phyloP scores from a whole-genome alignment of 257 asterid genomes.

The Craterostigma plantagineum region DNA sequence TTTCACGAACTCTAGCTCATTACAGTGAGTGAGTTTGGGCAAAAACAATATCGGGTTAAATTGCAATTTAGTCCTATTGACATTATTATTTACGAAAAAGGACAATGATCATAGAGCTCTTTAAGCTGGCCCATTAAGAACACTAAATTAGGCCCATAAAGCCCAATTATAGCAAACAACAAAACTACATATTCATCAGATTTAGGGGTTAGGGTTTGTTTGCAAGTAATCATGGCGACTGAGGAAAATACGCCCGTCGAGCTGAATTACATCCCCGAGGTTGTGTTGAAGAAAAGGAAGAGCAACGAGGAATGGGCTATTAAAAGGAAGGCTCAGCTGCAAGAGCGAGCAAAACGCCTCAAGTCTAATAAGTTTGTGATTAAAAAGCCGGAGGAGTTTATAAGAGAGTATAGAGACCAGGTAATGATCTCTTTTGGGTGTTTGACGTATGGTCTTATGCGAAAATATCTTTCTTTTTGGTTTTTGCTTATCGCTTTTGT shows the following conservation, averaged over 20 bases:
- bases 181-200: too few species aligned
- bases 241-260: conserved; percentile 30
- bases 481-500: not conserved
- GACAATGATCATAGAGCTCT: too few species aligned
- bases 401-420: conserved; percentile 63
- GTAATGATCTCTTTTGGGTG: conserved; percentile 12
- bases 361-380: conserved; percentile 28
- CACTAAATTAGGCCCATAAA: too few species aligned
- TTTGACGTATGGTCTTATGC: too few species aligned
- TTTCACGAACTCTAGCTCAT: too few species aligned
- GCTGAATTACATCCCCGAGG: conserved; percentile 58
- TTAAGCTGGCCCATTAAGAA: too few species aligned
- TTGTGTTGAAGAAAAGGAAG: conserved; percentile 78
- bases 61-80: too few species aligned
- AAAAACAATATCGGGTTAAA: too few species aligned
- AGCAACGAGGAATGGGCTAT: conserved; percentile 86
- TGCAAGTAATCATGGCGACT: conserved; percentile 24
- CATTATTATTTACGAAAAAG: too few species aligned
- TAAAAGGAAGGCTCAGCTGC: conserved; percentile 43
- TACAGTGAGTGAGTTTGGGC: too few species aligned
- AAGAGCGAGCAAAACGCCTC: conserved; percentile 46
- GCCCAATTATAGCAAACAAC: too few species aligned
- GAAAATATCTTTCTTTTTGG: not conserved
- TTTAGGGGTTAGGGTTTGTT: too few species aligned
- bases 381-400: conserved; percentile 79